Evolutionary conservation across 176 grass and related monocot species (phyloP).

Genomic region (Microstegium vimineum): DNA sequence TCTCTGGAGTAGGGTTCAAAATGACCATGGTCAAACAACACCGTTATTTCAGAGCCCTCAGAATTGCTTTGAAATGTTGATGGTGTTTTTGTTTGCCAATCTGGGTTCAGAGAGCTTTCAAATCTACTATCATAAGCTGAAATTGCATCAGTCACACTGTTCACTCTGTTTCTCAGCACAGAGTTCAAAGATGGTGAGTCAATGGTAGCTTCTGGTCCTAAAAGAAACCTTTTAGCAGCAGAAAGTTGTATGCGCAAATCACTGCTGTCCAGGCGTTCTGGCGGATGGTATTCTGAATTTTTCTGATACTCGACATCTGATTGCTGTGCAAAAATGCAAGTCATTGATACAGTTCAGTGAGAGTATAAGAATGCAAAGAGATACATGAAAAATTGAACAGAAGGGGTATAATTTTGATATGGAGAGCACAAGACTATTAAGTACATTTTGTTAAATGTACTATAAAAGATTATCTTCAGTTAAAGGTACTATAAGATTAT

Average conservation of each 20-base stretch:
- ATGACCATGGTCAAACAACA: slow-evolving; percentile 49
- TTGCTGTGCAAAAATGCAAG: slow-evolving; percentile 42
- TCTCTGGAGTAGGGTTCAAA: slow-evolving; percentile 42
- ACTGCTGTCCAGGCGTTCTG: slow-evolving; percentile 35
- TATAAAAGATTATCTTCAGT: not conserved
- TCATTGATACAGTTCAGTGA: slow-evolving; percentile 26
- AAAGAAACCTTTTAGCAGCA: slow-evolving; percentile 80
- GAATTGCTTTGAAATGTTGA: slow-evolving; percentile 32
- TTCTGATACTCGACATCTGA: slow-evolving; percentile 33
- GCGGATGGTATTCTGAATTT: slow-evolving; percentile 38
- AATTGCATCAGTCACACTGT: slow-evolving; percentile 27
- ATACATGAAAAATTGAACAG: not conserved
- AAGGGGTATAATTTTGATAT: not conserved
- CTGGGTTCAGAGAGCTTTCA: slow-evolving; percentile 25
- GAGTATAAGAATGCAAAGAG: slow-evolving; percentile 2
- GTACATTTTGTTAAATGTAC: not conserved
- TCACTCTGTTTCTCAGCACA: slow-evolving; percentile 14
- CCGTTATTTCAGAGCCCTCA: slow-evolving; percentile 41
- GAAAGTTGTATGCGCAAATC: slow-evolving; percentile 64
- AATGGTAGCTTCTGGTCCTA: slow-evolving; percentile 57
- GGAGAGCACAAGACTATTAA: not conserved
- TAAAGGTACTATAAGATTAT: not conserved
- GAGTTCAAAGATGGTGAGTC: slow-evolving; percentile 56
- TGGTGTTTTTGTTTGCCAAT: slow-evolving; percentile 50
- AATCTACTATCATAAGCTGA: slow-evolving; percentile 38